phyloP scores from a whole-genome alignment of 495 filamentous ascomycete genomes.

The Aspergillus avenaceus region DNA sequence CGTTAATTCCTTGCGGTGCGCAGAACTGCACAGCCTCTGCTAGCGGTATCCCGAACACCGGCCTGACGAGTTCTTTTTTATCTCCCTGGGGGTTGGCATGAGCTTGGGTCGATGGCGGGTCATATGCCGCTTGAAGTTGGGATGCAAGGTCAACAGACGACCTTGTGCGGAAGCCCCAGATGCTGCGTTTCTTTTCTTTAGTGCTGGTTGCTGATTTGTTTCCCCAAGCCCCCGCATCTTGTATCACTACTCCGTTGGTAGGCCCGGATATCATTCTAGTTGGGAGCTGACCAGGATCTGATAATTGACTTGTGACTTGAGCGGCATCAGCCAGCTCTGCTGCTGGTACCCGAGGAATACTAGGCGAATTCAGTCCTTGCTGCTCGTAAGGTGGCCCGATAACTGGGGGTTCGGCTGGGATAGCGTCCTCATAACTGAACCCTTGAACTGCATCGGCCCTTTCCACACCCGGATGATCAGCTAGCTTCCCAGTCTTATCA shows the following conservation, averaged over 20 bases:
- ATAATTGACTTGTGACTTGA: conserved; percentile 15
- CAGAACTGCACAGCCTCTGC: conserved; percentile 82
- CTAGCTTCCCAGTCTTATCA: conserved; percentile 46
- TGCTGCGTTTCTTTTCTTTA: conserved; percentile 87
- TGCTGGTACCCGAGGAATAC: conserved; percentile 21
- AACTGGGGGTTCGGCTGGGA: conserved; percentile 66
- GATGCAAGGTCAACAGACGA: conserved; percentile 56
- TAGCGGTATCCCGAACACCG: conserved; percentile 83
- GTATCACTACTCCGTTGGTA: conserved; percentile 80
- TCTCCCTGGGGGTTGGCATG: conserved; percentile 41
- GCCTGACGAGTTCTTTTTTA: conserved; percentile 55
- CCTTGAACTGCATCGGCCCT: conserved; percentile 59
- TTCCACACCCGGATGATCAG: conserved; percentile 38
- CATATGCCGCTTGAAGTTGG: conserved; percentile 33
- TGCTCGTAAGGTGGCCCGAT: conserved; percentile 50
- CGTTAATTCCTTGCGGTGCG: conserved; percentile 62
- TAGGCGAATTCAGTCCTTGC: conserved; percentile 30
- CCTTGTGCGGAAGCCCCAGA: conserved; percentile 82
- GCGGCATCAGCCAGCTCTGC: conserved; percentile 23
- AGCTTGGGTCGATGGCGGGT: conserved; percentile 29
- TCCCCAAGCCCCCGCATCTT: conserved; percentile 84
- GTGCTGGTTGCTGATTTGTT: conserved; percentile 53
- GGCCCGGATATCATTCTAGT: conserved; percentile 78
- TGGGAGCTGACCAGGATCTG: conserved; percentile 27
- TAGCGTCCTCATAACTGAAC: conserved; percentile 80